Conservation (phyloP, 2,329 filamentous ascomycete species). For the Venturia carpophila region DNA sequence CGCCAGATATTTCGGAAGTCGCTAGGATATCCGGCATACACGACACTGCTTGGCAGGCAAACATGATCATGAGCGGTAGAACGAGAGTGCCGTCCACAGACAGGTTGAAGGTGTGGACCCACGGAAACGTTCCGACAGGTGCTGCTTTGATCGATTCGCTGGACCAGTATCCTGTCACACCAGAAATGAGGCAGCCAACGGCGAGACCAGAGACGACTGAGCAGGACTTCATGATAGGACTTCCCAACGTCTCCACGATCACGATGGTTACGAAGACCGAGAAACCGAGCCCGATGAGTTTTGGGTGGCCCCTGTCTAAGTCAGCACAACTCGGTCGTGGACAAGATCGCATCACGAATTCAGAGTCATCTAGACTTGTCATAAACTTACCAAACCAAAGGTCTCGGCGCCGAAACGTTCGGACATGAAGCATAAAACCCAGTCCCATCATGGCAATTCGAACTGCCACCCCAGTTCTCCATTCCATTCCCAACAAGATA, state of each 20-base stretch:
- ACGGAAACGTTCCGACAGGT: slow-evolving; percentile 25
- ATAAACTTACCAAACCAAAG: slow-evolving; percentile 27
- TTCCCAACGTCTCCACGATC: slow-evolving; percentile 25
- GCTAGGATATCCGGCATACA: slow-evolving; percentile 33
- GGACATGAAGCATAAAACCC: slow-evolving; percentile 27
- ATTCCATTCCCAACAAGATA: slow-evolving; percentile 26
- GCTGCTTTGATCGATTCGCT: slow-evolving; percentile 22
- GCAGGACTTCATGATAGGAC: slow-evolving; percentile 27
- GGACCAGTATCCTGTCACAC: slow-evolving; percentile 26
- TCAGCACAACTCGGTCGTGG: not conserved
- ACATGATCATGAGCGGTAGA: slow-evolving; percentile 27
- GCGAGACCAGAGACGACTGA: slow-evolving; percentile 26
- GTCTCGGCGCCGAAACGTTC: slow-evolving; percentile 22
- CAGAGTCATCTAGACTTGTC: not conserved
- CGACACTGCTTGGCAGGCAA: slow-evolving; percentile 26
- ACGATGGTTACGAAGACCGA: slow-evolving; percentile 27
- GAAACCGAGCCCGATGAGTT: slow-evolving; percentile 27
- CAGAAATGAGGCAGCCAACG: slow-evolving; percentile 27
- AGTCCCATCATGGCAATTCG: slow-evolving; percentile 26
- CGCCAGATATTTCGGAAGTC: slow-evolving; percentile 25
- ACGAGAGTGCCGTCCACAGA: slow-evolving; percentile 27
- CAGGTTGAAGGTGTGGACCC: slow-evolving; percentile 27
- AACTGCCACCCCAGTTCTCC: slow-evolving; percentile 28
- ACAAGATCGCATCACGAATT: too few relatives aligned
- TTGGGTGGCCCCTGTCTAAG: slow-evolving; percentile 22